phyloP scores from a whole-genome alignment of 2,329 filamentous ascomycete genomes.

The Cercospora brassicicola region DNA sequence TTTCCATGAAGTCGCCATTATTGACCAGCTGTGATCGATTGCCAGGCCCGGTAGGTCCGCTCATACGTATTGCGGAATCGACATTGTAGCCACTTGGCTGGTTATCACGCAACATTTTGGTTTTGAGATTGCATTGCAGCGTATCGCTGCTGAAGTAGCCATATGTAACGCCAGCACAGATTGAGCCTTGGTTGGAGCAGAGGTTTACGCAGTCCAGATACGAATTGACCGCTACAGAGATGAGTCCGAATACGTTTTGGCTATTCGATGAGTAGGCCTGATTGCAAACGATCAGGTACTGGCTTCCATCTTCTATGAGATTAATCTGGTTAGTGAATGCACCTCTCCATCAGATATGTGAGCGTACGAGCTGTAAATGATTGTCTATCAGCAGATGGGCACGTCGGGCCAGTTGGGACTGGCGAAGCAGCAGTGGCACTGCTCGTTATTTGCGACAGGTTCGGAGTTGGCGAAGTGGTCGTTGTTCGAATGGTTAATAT shows the following conservation, averaged over 20 bases:
- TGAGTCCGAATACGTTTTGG: slow-evolving; percentile 8
- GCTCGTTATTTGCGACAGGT: not conserved
- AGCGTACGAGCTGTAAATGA: not conserved
- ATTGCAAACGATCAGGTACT: slow-evolving; percentile 9
- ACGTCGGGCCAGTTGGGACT: not conserved
- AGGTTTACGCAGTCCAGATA: slow-evolving; percentile 4
- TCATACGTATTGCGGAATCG: not conserved
- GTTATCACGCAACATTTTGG: slow-evolving; percentile 5
- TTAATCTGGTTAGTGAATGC: not conserved
- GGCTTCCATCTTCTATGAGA: slow-evolving; percentile 1
- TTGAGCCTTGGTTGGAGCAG: slow-evolving; percentile 3
- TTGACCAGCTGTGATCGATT: not conserved
- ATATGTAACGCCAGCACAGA: slow-evolving; percentile 4
- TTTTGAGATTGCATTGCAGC: slow-evolving; percentile 8
- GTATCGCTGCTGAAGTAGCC: not conserved
- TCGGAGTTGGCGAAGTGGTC: not conserved
- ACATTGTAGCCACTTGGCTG: not conserved
- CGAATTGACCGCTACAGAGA: not conserved
- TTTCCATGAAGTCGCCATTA: not conserved
- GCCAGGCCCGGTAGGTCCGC: not conserved
- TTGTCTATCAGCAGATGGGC: slow-evolving; percentile 5
- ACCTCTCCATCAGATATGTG: not conserved
- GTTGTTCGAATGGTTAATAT: not conserved
- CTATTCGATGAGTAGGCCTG: slow-evolving; percentile 6
- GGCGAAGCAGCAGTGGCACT: not conserved